Base-by-base conservation (phyloP, 345 rosid species). In the Acer saccharum region DNA sequence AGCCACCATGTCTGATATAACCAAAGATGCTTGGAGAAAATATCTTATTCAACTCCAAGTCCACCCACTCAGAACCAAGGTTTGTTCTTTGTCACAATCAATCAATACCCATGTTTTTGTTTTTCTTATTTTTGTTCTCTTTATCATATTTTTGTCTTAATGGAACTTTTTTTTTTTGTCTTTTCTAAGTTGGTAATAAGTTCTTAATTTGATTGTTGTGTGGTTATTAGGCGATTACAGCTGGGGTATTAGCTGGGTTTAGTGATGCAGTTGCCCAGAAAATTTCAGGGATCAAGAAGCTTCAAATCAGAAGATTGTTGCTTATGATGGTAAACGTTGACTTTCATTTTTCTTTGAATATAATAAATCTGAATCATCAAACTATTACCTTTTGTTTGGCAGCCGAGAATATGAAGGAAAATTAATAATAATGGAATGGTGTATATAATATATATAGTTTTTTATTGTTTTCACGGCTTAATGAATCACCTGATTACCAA, bases 21-120 rank as follows among this genome's bases (percentile, higher is more conserved):
- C 86, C 71, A 88, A 91, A 81, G 94, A 89, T n/a, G 95, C 96
- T 39, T 95, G 98, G 97, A 82, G 93, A 80, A 92, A 91, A 61
- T 92, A 95, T 81, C 82, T 95, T 69, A 90, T 91, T 66, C 99
- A 93, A 88, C 97, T 93, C 66, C 95, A 92, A 83, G 86, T 83
- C 10, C 89, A 88, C 81, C 98, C 97, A 81, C 90, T 92, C 46
- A 79, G 95, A 82, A 95, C 98, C 69, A 93, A 93, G 97, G 98
- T 91, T 14, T 16, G 69, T 13, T 62, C 20, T 48, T 43, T 8
- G 10, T 62, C 57, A 20, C 16, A 32, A 67, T 80, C 71, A 21
- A 27, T 43, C 70, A 21, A 27, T 20, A 64, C 79, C 69, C 68
- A 13, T 68, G 4, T 62, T 81, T 72, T 68, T 5, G 32, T 20